Percentiles rank a stretch among this genome's conserved stretches.
These are phyloP conservation scores for Exophiala xenobiotica DNA, from an alignment of 2,329 filamentous ascomycete species.

Conservation along the genomic window DNA sequence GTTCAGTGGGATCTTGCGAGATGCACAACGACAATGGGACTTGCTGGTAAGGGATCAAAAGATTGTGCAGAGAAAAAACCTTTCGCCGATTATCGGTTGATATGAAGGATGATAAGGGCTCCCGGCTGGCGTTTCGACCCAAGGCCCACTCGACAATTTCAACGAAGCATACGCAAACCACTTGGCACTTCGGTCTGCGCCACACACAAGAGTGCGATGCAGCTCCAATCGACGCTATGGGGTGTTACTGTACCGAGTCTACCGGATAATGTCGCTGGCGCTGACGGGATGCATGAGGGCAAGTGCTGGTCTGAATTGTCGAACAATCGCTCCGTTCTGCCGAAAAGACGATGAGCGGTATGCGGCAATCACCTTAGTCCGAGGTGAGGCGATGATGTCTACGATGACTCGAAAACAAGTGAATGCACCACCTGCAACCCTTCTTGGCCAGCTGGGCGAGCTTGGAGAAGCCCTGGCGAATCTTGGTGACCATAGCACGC, in stretches of 20 bases:
- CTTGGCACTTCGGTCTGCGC: constrained; percentile 6
- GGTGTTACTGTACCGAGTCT: background rate
- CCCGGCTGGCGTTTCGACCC: background rate
- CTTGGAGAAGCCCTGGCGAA: background rate
- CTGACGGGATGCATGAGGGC: background rate
- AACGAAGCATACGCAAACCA: background rate
- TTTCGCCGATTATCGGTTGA: background rate
- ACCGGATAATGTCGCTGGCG: background rate
- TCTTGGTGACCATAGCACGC: too few relatives aligned
- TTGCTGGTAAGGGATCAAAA: background rate
- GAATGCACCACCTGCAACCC: background rate
- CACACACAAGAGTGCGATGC: too few relatives aligned
- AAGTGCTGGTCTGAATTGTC: constrained; percentile 4
- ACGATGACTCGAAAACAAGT: background rate
- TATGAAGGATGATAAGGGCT: background rate
- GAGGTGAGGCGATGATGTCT: background rate
- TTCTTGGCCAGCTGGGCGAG: background rate
- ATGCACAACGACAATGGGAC: background rate
- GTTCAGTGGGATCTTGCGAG: background rate
- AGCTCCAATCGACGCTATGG: background rate
- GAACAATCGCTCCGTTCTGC: background rate
- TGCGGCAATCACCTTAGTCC: background rate
- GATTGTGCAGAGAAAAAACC: background rate
- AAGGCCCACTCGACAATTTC: constrained; percentile 9
- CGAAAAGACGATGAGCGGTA: background rate